These are phyloP conservation scores for Eucalyptus regnans DNA, from an alignment of 345 rosid species.

Conservation along the genomic window DNA sequence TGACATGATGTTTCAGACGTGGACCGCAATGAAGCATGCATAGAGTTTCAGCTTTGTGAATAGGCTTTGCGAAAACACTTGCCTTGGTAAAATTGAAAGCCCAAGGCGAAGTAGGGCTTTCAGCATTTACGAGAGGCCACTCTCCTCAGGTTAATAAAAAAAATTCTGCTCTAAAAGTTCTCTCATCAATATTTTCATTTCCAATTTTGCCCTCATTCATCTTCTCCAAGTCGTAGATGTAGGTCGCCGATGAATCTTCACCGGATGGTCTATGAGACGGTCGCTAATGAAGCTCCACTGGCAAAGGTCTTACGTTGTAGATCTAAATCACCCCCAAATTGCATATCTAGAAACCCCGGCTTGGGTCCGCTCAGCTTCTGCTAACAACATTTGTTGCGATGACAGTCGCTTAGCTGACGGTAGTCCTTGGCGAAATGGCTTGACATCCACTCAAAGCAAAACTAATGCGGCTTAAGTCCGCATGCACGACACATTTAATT, in stretches of 20 bases:
- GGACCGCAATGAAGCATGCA: neutral
- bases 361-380: too few species aligned
- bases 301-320: neutral
- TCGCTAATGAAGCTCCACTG: neutral
- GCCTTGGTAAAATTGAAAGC: neutral
- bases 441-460: too few species aligned
- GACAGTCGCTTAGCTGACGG: too few species aligned
- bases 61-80: neutral
- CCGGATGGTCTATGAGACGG: neutral
- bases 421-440: too few species aligned
- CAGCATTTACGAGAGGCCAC: neutral
- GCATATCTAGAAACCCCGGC: neutral
- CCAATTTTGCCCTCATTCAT: neutral
- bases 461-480: too few species aligned
- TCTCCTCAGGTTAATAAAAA: fast-evolving
- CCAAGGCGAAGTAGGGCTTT: neutral
- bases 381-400: too few species aligned
- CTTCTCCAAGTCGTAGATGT: fast-evolving
- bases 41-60: neutral
- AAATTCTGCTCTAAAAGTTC: fast-evolving
- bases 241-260: neutral
- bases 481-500: too few species aligned
- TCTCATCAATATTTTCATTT: neutral
- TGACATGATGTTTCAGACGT: neutral
- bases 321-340: neutral